Evolutionary conservation across 2,329 filamentous ascomycete species (phyloP), one percentile per base, ranked within the genome.

Genomic region (Xylariaceae sp.): DNA sequence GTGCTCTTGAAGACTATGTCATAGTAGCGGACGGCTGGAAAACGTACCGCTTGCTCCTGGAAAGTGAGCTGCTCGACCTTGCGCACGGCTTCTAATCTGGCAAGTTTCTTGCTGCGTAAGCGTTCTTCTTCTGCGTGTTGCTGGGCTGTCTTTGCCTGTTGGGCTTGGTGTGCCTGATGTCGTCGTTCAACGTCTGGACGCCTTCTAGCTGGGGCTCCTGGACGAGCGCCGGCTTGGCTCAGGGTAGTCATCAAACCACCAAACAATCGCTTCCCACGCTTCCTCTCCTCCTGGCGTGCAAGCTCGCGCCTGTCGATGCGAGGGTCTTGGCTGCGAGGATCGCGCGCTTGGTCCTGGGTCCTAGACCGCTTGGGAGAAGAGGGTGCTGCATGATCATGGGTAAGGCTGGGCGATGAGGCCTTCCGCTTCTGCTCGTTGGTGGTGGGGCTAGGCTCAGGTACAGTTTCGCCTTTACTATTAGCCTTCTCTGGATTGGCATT

Each of bases 181-280:
- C 85, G 85, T 68, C 82, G 85, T 72, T 94, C 90, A 66, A 92
- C 90, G 66, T 92, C 90, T 54, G 80, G 80, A 49, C 88, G 84
- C 60, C 82, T 83, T 69, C 80, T 86, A 70, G 86, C 83, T 74
- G 76, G 81, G 57, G 72, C 76, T 72, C 65, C 76, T 58, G 75
- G 80, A 7, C 22, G 22, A 36, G 33, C 33, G 64, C 78, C 78
- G 61, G 80, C 85, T 70, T 92, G 87, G 68, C 86, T 90, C 52
- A 95, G 77, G 35, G 87, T 89, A 66, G 79, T 88, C 52, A 94
- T 74, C 49, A 95, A 72, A 33, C 86, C 88, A 53, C 92, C 91
- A 65, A 96, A 96, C 53, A 97, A 76, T 46, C 92, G 81, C 68
- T 88, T 86, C 18, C 89, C 88, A 35, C 92, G 86, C 66, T 88